Percentiles rank a stretch among this genome's conserved stretches.
These are phyloP conservation scores for Umbilicus rupestris DNA, from an alignment of 164 flowering plant species.

Conservation along the genomic window DNA sequence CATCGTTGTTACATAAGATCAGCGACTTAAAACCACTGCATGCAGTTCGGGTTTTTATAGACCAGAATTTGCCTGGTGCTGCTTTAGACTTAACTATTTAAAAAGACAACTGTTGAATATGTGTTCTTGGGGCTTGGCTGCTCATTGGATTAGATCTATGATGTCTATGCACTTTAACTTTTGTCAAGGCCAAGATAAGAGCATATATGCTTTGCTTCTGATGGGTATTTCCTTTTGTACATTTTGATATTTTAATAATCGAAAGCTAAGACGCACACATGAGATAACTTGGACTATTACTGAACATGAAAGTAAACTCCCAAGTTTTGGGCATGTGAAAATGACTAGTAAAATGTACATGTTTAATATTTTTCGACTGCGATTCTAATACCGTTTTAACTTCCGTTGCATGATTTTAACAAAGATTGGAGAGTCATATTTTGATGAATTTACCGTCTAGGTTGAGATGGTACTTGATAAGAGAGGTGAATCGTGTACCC, in stretches of 20 bases:
- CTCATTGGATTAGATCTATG: constrained; percentile 10
- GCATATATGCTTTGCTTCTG: constrained; percentile 43
- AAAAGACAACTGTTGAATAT: background rate
- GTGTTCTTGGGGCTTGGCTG: background rate
- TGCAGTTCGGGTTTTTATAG: background rate
- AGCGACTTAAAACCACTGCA: background rate
- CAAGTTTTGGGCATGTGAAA: too few species aligned
- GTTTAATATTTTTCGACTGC: too few species aligned
- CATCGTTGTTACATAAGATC: background rate
- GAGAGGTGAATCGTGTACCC: too few species aligned
- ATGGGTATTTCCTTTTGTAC: constrained; percentile 16
- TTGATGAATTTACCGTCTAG: too few species aligned
- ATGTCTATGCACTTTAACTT: constrained; percentile 14
- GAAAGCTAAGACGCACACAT: background rate
- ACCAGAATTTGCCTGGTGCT: background rate
- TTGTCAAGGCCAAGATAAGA: constrained; percentile 5
- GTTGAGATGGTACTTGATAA: too few species aligned
- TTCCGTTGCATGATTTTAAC: too few species aligned
- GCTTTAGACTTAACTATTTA: background rate
- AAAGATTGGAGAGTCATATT: too few species aligned
- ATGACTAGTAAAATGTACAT: too few species aligned
- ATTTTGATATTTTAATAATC: background rate
- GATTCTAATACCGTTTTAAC: too few species aligned
- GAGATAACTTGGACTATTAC: too few species aligned
- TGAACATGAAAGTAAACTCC: too few species aligned